Evolutionary conservation across 495 filamentous ascomycete species (phyloP).

Genomic region (Podospora sp.): DNA sequence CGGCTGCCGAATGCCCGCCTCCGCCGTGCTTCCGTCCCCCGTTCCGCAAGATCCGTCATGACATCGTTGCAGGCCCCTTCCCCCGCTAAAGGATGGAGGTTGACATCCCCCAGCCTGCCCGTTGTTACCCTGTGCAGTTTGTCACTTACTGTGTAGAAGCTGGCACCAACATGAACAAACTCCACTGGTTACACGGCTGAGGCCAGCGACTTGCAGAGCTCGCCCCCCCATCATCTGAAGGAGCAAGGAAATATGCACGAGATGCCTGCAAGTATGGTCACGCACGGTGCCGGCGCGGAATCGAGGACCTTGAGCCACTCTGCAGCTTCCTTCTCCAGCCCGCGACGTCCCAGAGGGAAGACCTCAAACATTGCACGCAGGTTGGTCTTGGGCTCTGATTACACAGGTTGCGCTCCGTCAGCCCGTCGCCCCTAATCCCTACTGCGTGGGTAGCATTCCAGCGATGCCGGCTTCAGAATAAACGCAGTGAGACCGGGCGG

Average conservation of each 20-base stretch:
- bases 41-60: neutral
- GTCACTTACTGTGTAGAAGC: constrained; percentile 2
- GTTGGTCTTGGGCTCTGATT: neutral
- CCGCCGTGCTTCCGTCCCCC: neutral
- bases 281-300: constrained; percentile 11
- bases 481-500: neutral
- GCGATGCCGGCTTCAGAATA: neutral
- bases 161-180: constrained; percentile 4
- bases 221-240: neutral
- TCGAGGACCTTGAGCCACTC: neutral
- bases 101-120: neutral
- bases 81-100: neutral
- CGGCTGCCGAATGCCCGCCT: neutral
- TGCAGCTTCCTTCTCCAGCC: neutral
- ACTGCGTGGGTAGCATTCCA: neutral
- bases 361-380: neutral
- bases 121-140: constrained; percentile 13
- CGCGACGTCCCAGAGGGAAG: neutral
- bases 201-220: constrained; percentile 7
- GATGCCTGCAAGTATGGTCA: constrained; percentile 9
- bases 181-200: neutral
- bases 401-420: neutral
- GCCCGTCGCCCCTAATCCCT: neutral
- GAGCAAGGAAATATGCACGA: neutral
- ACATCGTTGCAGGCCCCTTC: neutral